Conservation (phyloP, 805 yeast genomes). For the Maudiozyma pseudohumilis region DNA sequence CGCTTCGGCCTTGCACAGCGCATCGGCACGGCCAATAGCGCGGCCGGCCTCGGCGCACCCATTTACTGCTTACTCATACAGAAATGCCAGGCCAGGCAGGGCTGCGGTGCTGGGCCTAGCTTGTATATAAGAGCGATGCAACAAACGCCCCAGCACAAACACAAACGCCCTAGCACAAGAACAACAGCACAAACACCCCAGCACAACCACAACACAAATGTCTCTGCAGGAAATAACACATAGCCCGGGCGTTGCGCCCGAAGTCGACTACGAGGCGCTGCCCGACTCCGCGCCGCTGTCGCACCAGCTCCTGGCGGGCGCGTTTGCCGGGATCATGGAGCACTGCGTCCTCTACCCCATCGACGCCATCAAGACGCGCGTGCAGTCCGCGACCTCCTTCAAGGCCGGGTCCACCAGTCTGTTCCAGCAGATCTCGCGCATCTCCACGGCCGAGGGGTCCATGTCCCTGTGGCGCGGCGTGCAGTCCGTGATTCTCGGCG, state of each 20-base stretch:
- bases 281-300: constrained; percentile 77
- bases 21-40: no score
- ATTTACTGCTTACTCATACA: no score
- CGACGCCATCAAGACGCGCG: constrained; percentile 91
- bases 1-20: no score
- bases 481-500: constrained; percentile 83
- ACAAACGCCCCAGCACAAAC: no score
- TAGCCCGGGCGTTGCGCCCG: no score
- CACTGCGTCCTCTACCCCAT: constrained; percentile 95
- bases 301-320: constrained; percentile 86
- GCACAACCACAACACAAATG: no score
- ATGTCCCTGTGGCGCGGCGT: constrained; percentile 89
- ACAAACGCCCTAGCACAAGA: no score
- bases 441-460: constrained; percentile 83
- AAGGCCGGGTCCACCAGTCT: constrained; percentile 28
- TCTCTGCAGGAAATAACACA: neutral
- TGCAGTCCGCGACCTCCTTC: constrained; percentile 49
- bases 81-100: no score
- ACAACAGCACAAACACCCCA: no score
- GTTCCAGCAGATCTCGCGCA: constrained; percentile 57
- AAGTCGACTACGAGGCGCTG: constrained; percentile 82
- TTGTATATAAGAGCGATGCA: no score
- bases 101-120: no score
- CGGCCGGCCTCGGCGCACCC: no score
- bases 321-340: constrained; percentile 98